Conservation (phyloP, 2,329 filamentous ascomycete species). For the Aspergillus pseudoglaucus region DNA sequence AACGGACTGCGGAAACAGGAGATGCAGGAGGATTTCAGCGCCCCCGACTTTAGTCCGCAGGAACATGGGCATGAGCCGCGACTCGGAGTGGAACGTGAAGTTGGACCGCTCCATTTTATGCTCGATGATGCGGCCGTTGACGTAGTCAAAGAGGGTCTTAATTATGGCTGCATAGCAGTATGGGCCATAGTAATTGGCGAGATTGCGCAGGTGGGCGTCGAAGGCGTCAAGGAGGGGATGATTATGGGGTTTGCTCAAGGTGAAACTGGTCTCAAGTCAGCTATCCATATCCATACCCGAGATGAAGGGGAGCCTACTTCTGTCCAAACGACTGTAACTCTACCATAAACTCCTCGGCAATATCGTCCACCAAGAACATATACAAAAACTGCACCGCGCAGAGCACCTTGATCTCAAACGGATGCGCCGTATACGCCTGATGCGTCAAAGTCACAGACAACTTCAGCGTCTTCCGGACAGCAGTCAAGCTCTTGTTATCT, state of each 20-base stretch:
- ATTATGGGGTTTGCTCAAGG: background rate
- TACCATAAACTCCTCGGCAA: conserved; percentile 5
- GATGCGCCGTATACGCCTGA: conserved; percentile 4
- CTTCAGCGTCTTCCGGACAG: conserved; percentile 4
- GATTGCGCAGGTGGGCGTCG: conserved; percentile 5
- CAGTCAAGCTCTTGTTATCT: conserved; percentile 1
- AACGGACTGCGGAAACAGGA: conserved; percentile 6
- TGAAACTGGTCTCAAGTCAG: background rate
- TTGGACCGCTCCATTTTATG: conserved; percentile 3
- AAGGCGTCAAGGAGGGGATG: conserved; percentile 4
- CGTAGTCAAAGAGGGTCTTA: conserved; percentile 6
- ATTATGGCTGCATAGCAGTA: conserved; percentile 9
- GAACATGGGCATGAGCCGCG: conserved; percentile 10
- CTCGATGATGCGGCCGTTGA: conserved; percentile 7
- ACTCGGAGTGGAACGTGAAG: conserved; percentile 1
- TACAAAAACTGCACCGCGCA: conserved; percentile 7
- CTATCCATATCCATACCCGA: too few relatives aligned
- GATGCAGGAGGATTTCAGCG: conserved; percentile 6
- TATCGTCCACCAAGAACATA: conserved; percentile 11
- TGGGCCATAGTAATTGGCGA: conserved; percentile 6
- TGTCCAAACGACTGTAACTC: conserved; percentile 8
- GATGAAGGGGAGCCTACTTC: background rate
- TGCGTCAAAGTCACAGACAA: conserved; percentile 4
- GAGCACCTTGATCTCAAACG: conserved; percentile 7
- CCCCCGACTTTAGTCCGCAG: conserved; percentile 8